Evolutionary conservation across 2,329 filamentous ascomycete species (phyloP).

Genomic region (Boeremia lycopersici): DNA sequence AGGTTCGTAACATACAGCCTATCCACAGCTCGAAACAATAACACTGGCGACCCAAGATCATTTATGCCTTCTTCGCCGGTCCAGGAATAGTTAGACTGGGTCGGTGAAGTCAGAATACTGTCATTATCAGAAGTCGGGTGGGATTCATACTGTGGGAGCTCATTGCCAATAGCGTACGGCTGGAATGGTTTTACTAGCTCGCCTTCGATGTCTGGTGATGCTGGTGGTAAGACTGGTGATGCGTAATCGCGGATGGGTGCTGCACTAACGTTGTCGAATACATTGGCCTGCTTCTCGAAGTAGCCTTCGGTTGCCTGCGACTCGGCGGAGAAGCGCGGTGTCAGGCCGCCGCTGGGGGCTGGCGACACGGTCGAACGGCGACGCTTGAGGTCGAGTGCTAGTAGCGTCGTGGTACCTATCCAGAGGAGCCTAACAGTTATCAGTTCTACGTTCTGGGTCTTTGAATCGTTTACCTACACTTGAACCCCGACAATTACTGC

Average conservation of each 20-base stretch:
- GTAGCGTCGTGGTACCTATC: conserved; percentile 9
- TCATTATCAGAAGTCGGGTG: neutral
- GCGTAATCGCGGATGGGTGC: conserved; percentile 6
- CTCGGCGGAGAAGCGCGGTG: conserved; percentile 9
- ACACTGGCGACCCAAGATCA: neutral
- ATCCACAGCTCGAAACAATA: neutral
- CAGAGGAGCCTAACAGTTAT: conserved; percentile 12
- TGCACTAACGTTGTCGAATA: conserved; percentile 15
- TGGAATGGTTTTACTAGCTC: conserved; percentile 4
- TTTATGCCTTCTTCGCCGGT: conserved; percentile 1
- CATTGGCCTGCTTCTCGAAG: conserved; percentile 10
- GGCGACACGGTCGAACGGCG: conserved; percentile 9
- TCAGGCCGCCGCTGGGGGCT: neutral
- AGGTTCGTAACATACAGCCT: neutral
- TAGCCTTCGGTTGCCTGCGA: conserved; percentile 1
- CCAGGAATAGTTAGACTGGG: conserved; percentile 1
- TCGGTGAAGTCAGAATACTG: neutral
- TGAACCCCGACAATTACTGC: conserved; percentile 35
- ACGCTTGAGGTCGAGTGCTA: conserved; percentile 13
- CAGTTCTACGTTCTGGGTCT: neutral
- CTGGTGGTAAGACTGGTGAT: conserved; percentile 16
- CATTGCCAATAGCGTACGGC: neutral
- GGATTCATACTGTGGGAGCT: conserved; percentile 3
- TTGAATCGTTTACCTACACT: conserved; percentile 27
- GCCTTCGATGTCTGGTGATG: conserved; percentile 13